Base-by-base conservation (phyloP, 2,329 filamentous ascomycete species). In the Dothiorella sarmentorum region DNA sequence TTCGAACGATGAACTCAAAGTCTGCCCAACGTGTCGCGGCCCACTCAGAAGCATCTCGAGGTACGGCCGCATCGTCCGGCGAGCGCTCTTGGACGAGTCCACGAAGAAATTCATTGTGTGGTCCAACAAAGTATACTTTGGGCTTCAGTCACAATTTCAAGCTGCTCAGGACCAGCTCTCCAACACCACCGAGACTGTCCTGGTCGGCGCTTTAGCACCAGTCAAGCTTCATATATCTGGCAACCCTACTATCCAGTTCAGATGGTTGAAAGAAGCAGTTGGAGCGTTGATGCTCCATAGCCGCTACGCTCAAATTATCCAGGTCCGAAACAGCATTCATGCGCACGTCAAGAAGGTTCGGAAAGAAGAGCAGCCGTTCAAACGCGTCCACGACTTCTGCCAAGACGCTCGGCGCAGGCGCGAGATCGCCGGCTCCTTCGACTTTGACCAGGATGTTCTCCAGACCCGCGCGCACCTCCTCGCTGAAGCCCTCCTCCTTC, bases 31-130 rank as follows among this genome's bases (percentile, higher is more conserved):
- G 1, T 90, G 86, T 64, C 80, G 84, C n/a, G 76, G 80, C 0
- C 78, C 82, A 0, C 71, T 89, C 13, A 75, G 82, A 17, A 78
- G 79, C 60, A 75, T 88, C 55, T 71, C 80, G 2, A 76, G 86
- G 3, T 89, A 89, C 64, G 82, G 83, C 15, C 79, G 85, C 9
- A 79, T 88, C 3, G 77, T 87, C 26, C 78, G 83, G 33, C 78
- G 81, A 3, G 83, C 81, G 0, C 72, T 85, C 5, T 74, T 89
- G 0, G 84, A 89, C 56, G 82, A 87, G 66, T 76, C 81, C 0
- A 84, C 83, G 0, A 87, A 86, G 70, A 85, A 83, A 62, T 85
- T 89, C 66, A 79, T 86, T n/a, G 65, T 78, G 3, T 82, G 78
- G 73, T 76, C 81, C 0, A 79, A 80, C 7, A 64, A 61, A 5